phyloP scores from a whole-genome alignment of 345 rosid genomes.

The Dipteronia sinensis region DNA sequence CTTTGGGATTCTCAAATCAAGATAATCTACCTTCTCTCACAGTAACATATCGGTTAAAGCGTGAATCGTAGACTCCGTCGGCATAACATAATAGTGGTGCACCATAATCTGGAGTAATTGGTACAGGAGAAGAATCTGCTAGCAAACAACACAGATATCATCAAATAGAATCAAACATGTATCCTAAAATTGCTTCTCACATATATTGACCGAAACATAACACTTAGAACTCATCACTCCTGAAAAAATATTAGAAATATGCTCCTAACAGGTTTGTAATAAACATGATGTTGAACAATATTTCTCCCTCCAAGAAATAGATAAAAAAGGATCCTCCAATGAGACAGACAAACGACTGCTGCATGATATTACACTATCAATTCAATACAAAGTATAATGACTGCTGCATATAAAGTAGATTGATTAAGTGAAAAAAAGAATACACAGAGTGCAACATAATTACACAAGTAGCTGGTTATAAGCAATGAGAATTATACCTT shows the following conservation, averaged over 20 bases:
- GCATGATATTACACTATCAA: background rate
- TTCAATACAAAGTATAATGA: background rate
- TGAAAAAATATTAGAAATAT: background rate
- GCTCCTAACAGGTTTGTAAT: background rate
- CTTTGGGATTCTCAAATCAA: background rate
- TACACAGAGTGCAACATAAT: background rate
- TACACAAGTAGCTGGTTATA: background rate
- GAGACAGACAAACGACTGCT: background rate
- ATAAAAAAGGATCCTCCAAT: background rate
- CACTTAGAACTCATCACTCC: background rate
- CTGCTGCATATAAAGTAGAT: background rate
- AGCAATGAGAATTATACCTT: conserved; percentile 36
- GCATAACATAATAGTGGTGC: conserved; percentile 67
- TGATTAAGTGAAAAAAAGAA: background rate
- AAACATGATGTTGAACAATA: background rate
- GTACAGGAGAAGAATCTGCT: conserved; percentile 56
- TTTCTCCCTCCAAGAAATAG: background rate
- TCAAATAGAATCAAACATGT: background rate
- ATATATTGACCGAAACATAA: background rate
- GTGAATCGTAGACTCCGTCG: conserved; percentile 81
- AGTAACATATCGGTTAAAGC: conserved; percentile 62
- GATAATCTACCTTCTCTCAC: conserved; percentile 77
- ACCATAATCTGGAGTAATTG: conserved; percentile 86
- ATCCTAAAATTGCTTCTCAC: background rate
- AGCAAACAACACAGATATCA: conserved; percentile 23